Evolutionary conservation across 2,329 filamentous ascomycete genomes (phyloP).

Genomic region (Hypoxylon sp.): DNA sequence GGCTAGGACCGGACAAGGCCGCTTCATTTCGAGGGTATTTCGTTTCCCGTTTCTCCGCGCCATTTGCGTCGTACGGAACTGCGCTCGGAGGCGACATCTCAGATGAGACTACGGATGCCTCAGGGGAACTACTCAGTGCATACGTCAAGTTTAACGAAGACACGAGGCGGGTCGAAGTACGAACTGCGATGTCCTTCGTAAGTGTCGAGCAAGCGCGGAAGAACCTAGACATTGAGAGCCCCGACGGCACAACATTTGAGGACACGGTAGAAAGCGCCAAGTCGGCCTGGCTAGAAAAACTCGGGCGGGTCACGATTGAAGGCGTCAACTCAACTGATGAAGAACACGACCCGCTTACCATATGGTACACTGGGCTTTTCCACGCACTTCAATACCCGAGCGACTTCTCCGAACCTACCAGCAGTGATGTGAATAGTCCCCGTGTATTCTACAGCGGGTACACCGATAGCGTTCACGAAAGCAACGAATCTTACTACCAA

Average conservation of each 20-base stretch:
- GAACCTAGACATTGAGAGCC: conserved; percentile 59
- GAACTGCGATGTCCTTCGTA: conserved; percentile 60
- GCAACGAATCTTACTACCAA: conserved; percentile 61
- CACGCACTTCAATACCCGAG: conserved; percentile 61
- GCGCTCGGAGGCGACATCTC: conserved; percentile 48
- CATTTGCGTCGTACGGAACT: conserved; percentile 55
- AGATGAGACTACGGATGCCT: conserved; percentile 38
- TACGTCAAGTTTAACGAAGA: conserved; percentile 55
- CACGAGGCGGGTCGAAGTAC: conserved; percentile 55
- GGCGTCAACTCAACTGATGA: conserved; percentile 56
- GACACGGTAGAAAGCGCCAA: conserved; percentile 56
- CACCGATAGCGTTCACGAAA: conserved; percentile 57
- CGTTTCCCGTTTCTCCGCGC: conserved; percentile 59
- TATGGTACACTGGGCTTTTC: conserved; percentile 61
- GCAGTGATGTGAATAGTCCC: conserved; percentile 26
- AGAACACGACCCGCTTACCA: conserved; percentile 57
- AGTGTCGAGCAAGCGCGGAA: conserved; percentile 60
- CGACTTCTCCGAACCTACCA: conserved; percentile 60
- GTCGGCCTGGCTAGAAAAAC: conserved; percentile 58
- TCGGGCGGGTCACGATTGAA: conserved; percentile 57
- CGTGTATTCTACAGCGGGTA: conserved; percentile 60
- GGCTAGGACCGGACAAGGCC: conserved; percentile 57
- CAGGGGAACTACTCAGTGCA: conserved; percentile 53
- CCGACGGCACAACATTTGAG: conserved; percentile 53
- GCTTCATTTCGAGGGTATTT: conserved; percentile 59